phyloP scores from a whole-genome alignment of 148 eudicot species.

The Talinum fruticosum region DNA sequence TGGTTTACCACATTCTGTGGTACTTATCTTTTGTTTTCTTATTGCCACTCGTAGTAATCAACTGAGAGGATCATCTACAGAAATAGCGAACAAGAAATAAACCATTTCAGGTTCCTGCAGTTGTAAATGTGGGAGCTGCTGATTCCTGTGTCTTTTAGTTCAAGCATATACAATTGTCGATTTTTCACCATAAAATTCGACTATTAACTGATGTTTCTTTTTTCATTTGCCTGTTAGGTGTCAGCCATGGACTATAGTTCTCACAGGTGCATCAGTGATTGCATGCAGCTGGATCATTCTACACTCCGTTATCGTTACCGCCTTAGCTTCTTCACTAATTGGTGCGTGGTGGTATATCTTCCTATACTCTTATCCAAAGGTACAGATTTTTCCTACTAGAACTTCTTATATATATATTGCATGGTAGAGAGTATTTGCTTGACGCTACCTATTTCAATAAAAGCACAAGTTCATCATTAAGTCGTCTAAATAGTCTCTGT shows the following conservation, averaged over 20 bases:
- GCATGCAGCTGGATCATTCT: conserved; percentile 73
- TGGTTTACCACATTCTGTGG: neutral
- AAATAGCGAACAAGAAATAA: too few species aligned
- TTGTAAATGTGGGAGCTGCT: too few species aligned
- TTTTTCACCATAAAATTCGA: neutral
- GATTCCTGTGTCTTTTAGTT: too few species aligned
- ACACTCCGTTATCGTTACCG: conserved; percentile 55
- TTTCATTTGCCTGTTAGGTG: conserved; percentile 50
- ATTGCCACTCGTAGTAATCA: neutral
- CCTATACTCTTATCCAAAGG: conserved; percentile 93
- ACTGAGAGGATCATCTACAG: neutral
- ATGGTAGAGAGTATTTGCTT: neutral
- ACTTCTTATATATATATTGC: neutral
- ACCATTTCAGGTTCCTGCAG: too few species aligned
- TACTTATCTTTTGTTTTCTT: neutral
- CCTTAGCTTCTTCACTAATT: conserved; percentile 42
- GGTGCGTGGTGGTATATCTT: conserved; percentile 95
- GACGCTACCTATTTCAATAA: neutral
- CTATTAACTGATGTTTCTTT: neutral
- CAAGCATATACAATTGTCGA: neutral
- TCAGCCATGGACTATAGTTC: conserved; percentile 90
- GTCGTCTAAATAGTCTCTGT: too few species aligned
- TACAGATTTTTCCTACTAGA: conserved; percentile 20
- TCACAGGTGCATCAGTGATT: conserved; percentile 61
- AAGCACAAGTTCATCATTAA: too few species aligned